Conservation (phyloP, 2,329 filamentous ascomycete species). For the Mariannaea elegans region DNA sequence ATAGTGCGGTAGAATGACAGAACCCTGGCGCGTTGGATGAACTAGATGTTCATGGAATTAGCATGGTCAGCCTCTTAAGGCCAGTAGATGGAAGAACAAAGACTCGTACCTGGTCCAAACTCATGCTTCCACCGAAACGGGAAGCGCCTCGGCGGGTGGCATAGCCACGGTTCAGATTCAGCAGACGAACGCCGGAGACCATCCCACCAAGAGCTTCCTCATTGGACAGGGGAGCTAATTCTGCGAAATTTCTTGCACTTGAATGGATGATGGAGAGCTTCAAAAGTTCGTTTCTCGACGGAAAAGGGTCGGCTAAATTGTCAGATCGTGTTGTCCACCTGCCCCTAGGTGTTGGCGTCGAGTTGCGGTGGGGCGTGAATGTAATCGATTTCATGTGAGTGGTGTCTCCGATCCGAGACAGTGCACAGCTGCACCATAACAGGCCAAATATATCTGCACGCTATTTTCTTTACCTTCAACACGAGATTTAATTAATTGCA, state of each 20-base stretch:
- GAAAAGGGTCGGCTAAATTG: conserved; percentile 21
- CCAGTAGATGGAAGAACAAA: neutral
- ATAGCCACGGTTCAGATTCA: conserved; percentile 45
- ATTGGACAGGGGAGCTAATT: conserved; percentile 21
- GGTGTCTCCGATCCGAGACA: conserved; percentile 7
- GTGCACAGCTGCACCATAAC: neutral
- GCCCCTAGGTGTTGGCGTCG: too few species aligned
- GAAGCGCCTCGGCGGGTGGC: conserved; percentile 43
- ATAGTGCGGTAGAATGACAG: conserved; percentile 67
- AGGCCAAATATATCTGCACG: neutral
- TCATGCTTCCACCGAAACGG: conserved; percentile 53
- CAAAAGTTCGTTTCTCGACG: conserved; percentile 23
- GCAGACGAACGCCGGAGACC: conserved; percentile 38
- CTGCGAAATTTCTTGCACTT: conserved; percentile 13
- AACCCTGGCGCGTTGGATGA: conserved; percentile 64
- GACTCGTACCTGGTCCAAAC: conserved; percentile 64
- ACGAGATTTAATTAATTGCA: neutral
- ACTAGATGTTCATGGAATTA: conserved; percentile 50
- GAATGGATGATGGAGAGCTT: conserved; percentile 20
- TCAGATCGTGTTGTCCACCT: too few species aligned
- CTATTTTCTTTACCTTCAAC: neutral
- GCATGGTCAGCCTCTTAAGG: neutral
- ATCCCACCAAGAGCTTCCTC: conserved; percentile 38
- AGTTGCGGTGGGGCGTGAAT: conserved; percentile 2
- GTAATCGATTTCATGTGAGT: neutral